A percentile compares a stretch with the other conserved stretches of the same genome.
phyloP scores from a whole-genome alignment of 2,329 filamentous ascomycete genomes.

The Pseudopithomyces chartarum region DNA sequence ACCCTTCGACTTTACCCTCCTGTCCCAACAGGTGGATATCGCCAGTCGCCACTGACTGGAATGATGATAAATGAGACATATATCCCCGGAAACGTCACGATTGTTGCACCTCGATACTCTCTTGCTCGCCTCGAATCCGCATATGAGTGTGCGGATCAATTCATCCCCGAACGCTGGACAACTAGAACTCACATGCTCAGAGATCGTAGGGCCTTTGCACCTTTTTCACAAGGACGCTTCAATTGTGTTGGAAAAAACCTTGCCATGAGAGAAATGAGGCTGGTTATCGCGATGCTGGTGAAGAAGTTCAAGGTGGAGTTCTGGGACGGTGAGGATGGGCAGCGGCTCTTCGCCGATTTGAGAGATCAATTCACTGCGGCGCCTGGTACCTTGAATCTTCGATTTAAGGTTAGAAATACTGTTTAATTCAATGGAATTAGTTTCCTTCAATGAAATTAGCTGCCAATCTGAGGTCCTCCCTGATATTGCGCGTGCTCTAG shows the following conservation, averaged over 20 bases:
- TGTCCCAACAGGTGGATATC: conserved; percentile 34
- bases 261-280: neutral
- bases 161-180: conserved; percentile 26
- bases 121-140: conserved; percentile 3
- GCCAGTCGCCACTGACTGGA: conserved; percentile 41
- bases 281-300: conserved; percentile 3
- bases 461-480: no score
- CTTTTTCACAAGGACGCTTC: conserved; percentile 9
- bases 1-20: conserved; percentile 43
- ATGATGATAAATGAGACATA: conserved; percentile 21
- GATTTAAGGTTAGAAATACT: neutral
- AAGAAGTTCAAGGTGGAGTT: neutral
- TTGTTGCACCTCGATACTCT: conserved; percentile 12
- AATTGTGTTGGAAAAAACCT: neutral
- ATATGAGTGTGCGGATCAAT: conserved; percentile 8
- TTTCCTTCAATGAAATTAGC: no score
- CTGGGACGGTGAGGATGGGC: neutral
- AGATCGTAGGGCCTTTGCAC: conserved; percentile 10
- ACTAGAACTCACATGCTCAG: conserved; percentile 6
- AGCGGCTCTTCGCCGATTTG: neutral
- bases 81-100: conserved; percentile 13
- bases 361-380: conserved; percentile 1
- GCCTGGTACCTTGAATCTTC: neutral
- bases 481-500: no score
- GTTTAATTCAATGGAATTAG: no score